A percentile compares a stretch with the other conserved stretches of the same genome.
phyloP scores from a whole-genome alignment of 2,329 filamentous ascomycete genomes.

The Catunica adiposa region DNA sequence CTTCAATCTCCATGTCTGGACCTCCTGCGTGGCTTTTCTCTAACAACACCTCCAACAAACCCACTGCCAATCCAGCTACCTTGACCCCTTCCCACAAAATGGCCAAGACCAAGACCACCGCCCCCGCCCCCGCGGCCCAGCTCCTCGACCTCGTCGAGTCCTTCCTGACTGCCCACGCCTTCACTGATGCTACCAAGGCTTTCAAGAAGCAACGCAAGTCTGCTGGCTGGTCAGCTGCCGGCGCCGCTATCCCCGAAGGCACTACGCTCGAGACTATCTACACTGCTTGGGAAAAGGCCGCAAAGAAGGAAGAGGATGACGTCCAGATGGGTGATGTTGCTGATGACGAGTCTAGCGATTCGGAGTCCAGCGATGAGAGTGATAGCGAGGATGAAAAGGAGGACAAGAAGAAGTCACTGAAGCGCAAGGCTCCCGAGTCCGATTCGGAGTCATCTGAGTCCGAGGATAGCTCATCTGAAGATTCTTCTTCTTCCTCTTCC shows the following conservation, averaged over 20 bases:
- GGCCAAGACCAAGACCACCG: constrained; percentile 24
- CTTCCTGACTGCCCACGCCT: constrained; percentile 52
- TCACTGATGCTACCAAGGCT: constrained; percentile 40
- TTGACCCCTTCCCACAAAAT: constrained; percentile 4
- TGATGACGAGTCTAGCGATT: constrained; percentile 11
- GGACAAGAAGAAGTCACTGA: constrained; percentile 20
- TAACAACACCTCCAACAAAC: constrained; percentile 22
- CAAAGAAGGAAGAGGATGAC: constrained; percentile 14
- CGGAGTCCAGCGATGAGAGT: constrained; percentile 12
- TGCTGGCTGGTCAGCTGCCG: constrained; percentile 30
- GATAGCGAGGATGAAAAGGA: constrained; percentile 17
- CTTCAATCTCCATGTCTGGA: constrained; percentile 9
- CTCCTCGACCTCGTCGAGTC: constrained; percentile 49
- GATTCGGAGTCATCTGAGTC: constrained; percentile 10
- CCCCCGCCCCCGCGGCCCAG: constrained; percentile 34
- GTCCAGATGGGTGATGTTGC: constrained; percentile 16
- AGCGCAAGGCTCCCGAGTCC: constrained; percentile 25
- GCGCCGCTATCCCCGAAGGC: constrained; percentile 16
- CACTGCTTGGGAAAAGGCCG: constrained; percentile 27
- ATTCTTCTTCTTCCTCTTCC: constrained; percentile 14
- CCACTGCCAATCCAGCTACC: constrained; percentile 14
- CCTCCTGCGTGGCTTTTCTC: constrained; percentile 30
- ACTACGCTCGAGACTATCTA: constrained; percentile 34
- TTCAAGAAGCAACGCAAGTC: constrained; percentile 46
- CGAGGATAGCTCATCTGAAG: neutral